These are phyloP conservation scores for Bacidia rubella DNA, from an alignment of 495 filamentous ascomycete species.

Conservation along the genomic window DNA sequence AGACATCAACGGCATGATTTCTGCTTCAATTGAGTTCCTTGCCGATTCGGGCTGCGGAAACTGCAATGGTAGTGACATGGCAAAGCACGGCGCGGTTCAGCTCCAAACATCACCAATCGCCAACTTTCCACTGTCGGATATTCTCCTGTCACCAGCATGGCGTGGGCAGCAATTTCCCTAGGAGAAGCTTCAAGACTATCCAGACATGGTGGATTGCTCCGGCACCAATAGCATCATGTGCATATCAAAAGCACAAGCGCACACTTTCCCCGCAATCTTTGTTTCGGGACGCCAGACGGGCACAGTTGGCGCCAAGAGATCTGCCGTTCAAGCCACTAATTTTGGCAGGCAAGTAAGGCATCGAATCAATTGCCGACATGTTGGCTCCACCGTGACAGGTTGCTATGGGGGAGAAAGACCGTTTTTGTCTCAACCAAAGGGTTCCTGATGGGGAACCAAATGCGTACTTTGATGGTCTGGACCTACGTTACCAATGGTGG, in stretches of 20 bases:
- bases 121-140: not conserved
- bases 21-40: not conserved
- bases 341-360: not conserved
- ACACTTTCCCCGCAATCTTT: constrained; percentile 2
- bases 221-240: not conserved
- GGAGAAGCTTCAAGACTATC: not conserved
- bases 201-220: not conserved
- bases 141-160: not conserved
- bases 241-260: not conserved
- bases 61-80: not conserved
- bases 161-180: not conserved
- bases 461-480: too few species aligned
- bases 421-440: too few species aligned
- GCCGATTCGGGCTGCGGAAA: not conserved
- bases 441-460: too few species aligned
- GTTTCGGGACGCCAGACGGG: not conserved
- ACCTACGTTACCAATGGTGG: too few species aligned
- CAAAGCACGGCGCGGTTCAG: not conserved
- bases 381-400: not conserved
- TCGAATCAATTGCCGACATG: not conserved
- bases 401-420: too few species aligned
- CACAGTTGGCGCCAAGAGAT: constrained; percentile 13
- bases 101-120: not conserved
- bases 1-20: not conserved
- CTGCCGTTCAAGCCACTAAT: not conserved